Evolutionary conservation across 2,329 filamentous ascomycete species (phyloP).

Genomic region (Alternaria panax): DNA sequence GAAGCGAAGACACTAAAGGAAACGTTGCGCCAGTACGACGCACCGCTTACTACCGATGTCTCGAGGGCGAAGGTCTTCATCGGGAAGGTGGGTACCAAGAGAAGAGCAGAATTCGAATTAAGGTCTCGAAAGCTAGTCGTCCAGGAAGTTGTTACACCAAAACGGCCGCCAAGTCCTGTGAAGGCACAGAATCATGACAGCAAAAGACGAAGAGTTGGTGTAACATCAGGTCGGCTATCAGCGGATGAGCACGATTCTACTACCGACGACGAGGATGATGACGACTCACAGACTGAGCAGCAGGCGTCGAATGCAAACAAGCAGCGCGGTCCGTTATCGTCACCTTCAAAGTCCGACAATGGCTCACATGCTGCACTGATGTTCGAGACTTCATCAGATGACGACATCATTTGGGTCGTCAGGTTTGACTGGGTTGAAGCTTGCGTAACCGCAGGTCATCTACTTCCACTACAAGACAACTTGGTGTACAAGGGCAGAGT

Average conservation of each 20-base stretch:
- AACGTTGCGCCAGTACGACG: slow-evolving; percentile 62
- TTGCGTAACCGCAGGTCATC: slow-evolving; percentile 53
- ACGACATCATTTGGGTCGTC: slow-evolving; percentile 57
- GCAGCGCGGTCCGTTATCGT: slow-evolving; percentile 13
- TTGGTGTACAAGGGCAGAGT: slow-evolving; percentile 61
- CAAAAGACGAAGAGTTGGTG: slow-evolving; percentile 30
- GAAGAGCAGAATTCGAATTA: slow-evolving; percentile 79
- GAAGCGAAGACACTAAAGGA: slow-evolving; percentile 71
- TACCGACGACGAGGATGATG: slow-evolving; percentile 31
- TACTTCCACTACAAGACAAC: slow-evolving; percentile 58
- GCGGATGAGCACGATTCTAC: slow-evolving; percentile 28
- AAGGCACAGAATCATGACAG: slow-evolving; percentile 15
- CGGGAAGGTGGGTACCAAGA: slow-evolving; percentile 73
- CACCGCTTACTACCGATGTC: slow-evolving; percentile 73
- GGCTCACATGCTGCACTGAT: slow-evolving; percentile 7
- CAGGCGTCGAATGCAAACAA: slow-evolving; percentile 10
- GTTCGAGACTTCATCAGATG: slow-evolving; percentile 23
- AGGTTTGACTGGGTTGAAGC: slow-evolving; percentile 63
- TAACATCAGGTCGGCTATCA: slow-evolving; percentile 6
- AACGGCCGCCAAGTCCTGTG: slow-evolving; percentile 25
- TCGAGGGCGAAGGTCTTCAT: slow-evolving; percentile 76
- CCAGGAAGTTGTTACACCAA: slow-evolving; percentile 54
- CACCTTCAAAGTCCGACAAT: slow-evolving; percentile 13
- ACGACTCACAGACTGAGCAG: slow-evolving; percentile 23
- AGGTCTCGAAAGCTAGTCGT: slow-evolving; percentile 69